Conservation (phyloP, 2,329 filamentous ascomycete species). For the Phaeosphaeriaceae sp. region DNA sequence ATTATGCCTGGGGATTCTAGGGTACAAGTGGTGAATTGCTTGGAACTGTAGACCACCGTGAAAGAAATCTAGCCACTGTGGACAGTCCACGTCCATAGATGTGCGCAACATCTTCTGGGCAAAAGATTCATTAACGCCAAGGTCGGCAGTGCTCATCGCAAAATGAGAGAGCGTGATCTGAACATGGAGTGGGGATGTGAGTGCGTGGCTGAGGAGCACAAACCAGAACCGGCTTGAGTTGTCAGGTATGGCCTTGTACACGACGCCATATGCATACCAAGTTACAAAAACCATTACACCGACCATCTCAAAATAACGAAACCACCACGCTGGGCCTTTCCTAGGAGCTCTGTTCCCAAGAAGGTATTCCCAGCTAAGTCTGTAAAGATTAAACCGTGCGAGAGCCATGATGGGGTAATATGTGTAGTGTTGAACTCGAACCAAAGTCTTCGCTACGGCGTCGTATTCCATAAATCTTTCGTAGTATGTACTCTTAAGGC, state of each 20-base stretch:
- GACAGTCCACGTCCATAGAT: slow-evolving; percentile 77
- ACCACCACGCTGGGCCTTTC: slow-evolving; percentile 70
- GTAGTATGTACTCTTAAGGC: slow-evolving; percentile 70
- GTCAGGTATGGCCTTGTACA: slow-evolving; percentile 66
- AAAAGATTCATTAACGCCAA: slow-evolving; percentile 70
- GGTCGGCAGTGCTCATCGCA: slow-evolving; percentile 71
- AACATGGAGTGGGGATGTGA: slow-evolving; percentile 72
- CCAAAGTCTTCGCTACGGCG: slow-evolving; percentile 62
- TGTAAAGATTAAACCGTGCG: slow-evolving; percentile 75
- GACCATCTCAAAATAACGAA: slow-evolving; percentile 68
- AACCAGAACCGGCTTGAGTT: slow-evolving; percentile 65
- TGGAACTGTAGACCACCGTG: slow-evolving; percentile 78
- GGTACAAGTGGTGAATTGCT: slow-evolving; percentile 73
- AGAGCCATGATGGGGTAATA: slow-evolving; percentile 73
- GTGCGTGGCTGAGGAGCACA: slow-evolving; percentile 67
- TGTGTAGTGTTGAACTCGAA: slow-evolving; percentile 68
- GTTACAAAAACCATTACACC: slow-evolving; percentile 71
- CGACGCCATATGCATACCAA: slow-evolving; percentile 69
- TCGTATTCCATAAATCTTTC: slow-evolving; percentile 70
- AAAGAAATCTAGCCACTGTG: slow-evolving; percentile 73
- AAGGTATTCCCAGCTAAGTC: slow-evolving; percentile 70
- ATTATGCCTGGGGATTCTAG: slow-evolving; percentile 72
- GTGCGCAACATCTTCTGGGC: slow-evolving; percentile 73
- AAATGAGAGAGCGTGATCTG: slow-evolving; percentile 77
- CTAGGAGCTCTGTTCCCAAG: slow-evolving; percentile 60